Percentiles rank a stretch among this genome's conserved stretches.
These are phyloP conservation scores for Tulasnella sp. DNA, from an alignment of 768 basidiomycete genomes.

Conservation along the genomic window DNA sequence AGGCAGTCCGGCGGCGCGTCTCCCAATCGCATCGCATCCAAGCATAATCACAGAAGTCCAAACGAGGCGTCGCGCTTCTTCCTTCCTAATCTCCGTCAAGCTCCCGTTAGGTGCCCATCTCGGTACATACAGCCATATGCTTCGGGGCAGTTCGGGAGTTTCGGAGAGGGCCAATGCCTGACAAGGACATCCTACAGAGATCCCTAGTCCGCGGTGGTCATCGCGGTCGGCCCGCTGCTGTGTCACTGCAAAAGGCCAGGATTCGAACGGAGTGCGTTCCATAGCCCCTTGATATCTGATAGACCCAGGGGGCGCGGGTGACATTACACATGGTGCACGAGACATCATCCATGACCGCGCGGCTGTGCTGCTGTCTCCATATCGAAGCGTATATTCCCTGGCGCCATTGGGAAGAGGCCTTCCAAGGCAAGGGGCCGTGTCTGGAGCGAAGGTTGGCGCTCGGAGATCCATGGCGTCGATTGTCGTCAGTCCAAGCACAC, in stretches of 20 bases:
- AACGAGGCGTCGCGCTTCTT: constrained; percentile 17
- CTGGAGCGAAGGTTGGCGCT: constrained; percentile 2
- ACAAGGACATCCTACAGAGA: background rate
- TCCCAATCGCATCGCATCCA: constrained; percentile 1
- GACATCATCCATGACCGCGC: too few species aligned
- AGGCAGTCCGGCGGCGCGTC: background rate
- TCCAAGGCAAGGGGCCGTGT: constrained; percentile 2
- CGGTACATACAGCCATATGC: constrained; percentile 16
- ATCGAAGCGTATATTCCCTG: too few species aligned
- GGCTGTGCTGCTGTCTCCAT: too few species aligned
- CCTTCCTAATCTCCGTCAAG: constrained; percentile 12
- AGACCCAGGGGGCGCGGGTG: too few species aligned
- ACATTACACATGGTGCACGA: too few species aligned
- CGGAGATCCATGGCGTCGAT: constrained; percentile 15
- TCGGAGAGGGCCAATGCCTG: background rate
- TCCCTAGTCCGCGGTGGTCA: too few species aligned
- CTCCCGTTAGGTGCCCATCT: constrained; percentile 12
- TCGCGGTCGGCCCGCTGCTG: background rate
- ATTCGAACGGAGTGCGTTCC: too few species aligned
- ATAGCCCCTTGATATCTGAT: too few species aligned
- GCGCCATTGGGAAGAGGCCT: background rate
- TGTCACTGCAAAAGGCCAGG: too few species aligned
- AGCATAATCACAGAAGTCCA: constrained; percentile 16
- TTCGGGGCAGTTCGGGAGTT: background rate
- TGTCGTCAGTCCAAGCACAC: constrained; percentile 4